Evolutionary conservation across 208 protist genomes (phyloP).

Genomic region (Leishmania major): DNA sequence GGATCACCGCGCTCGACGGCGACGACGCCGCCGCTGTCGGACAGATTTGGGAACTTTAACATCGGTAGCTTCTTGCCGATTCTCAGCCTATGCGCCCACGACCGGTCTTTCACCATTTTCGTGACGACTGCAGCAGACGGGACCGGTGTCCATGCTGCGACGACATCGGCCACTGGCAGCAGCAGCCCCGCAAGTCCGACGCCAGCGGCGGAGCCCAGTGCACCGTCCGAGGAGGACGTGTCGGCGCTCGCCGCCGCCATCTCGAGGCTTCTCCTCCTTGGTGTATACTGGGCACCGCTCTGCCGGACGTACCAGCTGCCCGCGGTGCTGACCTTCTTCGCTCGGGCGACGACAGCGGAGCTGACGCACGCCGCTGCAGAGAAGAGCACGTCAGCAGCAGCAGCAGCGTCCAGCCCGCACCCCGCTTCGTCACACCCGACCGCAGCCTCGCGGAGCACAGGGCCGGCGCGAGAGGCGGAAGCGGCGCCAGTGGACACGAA

Average conservation of each 20-base stretch:
- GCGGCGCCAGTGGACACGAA: background rate
- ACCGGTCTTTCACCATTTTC: slow-evolving; percentile 12
- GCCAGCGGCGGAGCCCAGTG: background rate
- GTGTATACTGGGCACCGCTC: slow-evolving; percentile 30
- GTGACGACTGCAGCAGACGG: background rate
- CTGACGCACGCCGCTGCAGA: background rate
- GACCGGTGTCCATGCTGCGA: background rate
- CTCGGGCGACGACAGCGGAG: background rate
- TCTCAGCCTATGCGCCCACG: slow-evolving; percentile 20
- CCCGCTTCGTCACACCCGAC: background rate
- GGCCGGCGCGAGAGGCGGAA: background rate
- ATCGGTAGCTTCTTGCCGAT: slow-evolving; percentile 1
- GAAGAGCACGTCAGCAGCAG: background rate
- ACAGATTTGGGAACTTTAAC: slow-evolving; percentile 17
- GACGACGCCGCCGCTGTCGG: background rate
- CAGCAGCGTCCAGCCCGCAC: background rate
- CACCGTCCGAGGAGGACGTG: background rate
- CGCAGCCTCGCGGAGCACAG: background rate
- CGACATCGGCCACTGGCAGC: background rate
- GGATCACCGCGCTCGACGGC: background rate
- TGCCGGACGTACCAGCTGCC: slow-evolving; percentile 27
- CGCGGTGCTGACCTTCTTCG: background rate
- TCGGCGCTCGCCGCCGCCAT: slow-evolving; percentile 2
- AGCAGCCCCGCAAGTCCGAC: background rate
- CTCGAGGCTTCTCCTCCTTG: slow-evolving; percentile 5